Evolutionary conservation across 352 stramenopile genomes (phyloP), one percentile per base, ranked within the genome.

Genomic region (Chrysophaeum taylorii): DNA sequence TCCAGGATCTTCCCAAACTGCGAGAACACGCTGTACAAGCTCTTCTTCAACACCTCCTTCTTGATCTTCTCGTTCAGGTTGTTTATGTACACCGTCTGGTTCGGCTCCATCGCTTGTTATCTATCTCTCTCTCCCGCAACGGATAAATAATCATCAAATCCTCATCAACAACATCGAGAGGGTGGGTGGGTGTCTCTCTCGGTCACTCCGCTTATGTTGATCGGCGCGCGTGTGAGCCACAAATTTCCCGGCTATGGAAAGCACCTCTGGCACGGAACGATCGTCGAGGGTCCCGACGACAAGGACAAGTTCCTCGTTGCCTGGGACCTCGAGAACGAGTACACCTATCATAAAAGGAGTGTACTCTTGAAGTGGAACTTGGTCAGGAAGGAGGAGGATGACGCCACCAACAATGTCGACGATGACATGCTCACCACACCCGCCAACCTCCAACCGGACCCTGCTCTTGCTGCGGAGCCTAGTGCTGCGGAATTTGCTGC

Each of bases 31-130:
- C 84, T 78, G 78, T 96, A 94, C 12, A 96, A 79, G 31, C 84
- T 78, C 50, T 87, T 88, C 79, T 94, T 96, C 75, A 94, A 85
- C 66, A 84, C 84, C 29, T 92, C 82, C 67, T 84, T 78, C 78
- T 96, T 96, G 81, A 95, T 93, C 80, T 96, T 94, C 75, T 96
- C 89, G 63, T 95, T 94, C 50, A 95, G 81, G 79, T 96, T 96
- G 77, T 92, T 91, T 52, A 95, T 70, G 77, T 96, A 96, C n/a
- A 96, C 78, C 66, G 89, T 95, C 73, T 95, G 82, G 78, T 91
- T 93, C 14, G 89, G 87, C 74, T 38, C 16, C 60, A 41, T 23
- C 57, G 53, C 70, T 39, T 72, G 67, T 38, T 14, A n/a, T n/a
- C n/a, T n/a, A n/a, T n/a, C n/a, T n/a, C n/a, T n/a, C n/a, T n/a